Percentiles rank a stretch among this genome's conserved stretches.
These are phyloP conservation scores for Podila minutissima DNA, from an alignment of 192 early-diverging fungal species.

Conservation along the genomic window DNA sequence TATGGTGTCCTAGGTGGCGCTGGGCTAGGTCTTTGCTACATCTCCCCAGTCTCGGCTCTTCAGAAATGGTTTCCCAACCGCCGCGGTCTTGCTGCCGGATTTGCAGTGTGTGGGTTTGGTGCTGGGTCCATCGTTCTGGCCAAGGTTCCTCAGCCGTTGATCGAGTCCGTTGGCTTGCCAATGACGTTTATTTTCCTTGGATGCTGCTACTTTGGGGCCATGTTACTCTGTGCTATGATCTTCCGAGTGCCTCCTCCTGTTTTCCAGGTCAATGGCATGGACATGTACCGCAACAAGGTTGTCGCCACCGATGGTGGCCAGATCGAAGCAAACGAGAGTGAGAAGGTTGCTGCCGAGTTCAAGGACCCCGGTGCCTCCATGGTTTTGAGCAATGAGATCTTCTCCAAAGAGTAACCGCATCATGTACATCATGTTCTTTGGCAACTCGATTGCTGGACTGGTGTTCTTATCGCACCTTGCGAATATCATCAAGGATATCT, in stretches of 20 bases:
- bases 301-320: not conserved
- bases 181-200: conserved; percentile 74
- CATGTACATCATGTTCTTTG: conserved; percentile 68
- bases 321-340: conserved; percentile 1
- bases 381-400: conserved; percentile 60
- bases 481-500: conserved; percentile 66
- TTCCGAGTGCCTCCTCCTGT: conserved; percentile 71
- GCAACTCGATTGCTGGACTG: conserved; percentile 68
- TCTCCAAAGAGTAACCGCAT: conserved; percentile 69
- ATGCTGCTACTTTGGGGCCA: conserved; percentile 66
- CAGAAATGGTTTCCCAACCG: conserved; percentile 74
- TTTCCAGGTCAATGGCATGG: conserved; percentile 74
- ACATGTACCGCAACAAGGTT: conserved; percentile 56
- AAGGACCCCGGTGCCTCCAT: conserved; percentile 61
- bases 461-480: conserved; percentile 69
- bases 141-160: conserved; percentile 68
- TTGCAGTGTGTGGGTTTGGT: conserved; percentile 83
- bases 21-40: conserved; percentile 70
- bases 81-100: conserved; percentile 69
- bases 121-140: conserved; percentile 77
- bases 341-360: conserved; percentile 25
- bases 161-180: conserved; percentile 65
- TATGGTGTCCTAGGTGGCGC: conserved; percentile 71
- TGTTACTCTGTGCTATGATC: conserved; percentile 62
- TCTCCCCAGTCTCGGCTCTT: conserved; percentile 67